Evolutionary conservation across 2,329 filamentous ascomycete species (phyloP).

Genomic region (Tympanopsis confertula): DNA sequence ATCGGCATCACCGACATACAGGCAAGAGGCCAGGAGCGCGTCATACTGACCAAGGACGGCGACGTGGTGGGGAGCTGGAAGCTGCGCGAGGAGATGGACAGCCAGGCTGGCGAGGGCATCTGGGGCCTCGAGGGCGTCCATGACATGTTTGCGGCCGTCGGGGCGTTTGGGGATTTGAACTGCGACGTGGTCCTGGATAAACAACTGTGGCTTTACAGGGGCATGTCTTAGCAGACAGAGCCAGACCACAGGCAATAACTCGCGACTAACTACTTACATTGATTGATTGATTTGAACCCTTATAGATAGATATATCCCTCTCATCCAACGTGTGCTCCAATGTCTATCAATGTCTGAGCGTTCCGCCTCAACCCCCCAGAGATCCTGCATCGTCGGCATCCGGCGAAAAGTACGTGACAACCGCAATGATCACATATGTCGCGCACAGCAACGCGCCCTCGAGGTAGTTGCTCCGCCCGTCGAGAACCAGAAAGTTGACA

Average conservation of each 20-base stretch:
- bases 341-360: no score
- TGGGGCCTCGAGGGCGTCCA: conserved; percentile 59
- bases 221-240: background rate
- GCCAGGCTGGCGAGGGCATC: conserved; percentile 46
- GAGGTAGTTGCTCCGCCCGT: conserved; percentile 60
- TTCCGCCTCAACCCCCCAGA: no score
- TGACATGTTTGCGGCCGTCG: conserved; percentile 61
- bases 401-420: conserved; percentile 30
- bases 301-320: no score
- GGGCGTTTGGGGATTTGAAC: conserved; percentile 55
- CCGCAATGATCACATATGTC: conserved; percentile 39
- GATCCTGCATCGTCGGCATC: conserved; percentile 17
- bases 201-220: background rate
- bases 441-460: conserved; percentile 48
- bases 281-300: no score
- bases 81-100: conserved; percentile 63
- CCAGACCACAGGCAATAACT: no score
- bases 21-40: conserved; percentile 16
- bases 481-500: conserved; percentile 65
- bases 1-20: conserved; percentile 55
- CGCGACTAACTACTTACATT: no score
- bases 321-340: no score
- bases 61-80: conserved; percentile 51
- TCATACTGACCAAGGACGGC: conserved; percentile 65
- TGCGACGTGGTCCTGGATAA: conserved; percentile 54